These are phyloP conservation scores for Quercus bicolor DNA, from an alignment of 306 rosid genomes.

Conservation along the genomic window DNA sequence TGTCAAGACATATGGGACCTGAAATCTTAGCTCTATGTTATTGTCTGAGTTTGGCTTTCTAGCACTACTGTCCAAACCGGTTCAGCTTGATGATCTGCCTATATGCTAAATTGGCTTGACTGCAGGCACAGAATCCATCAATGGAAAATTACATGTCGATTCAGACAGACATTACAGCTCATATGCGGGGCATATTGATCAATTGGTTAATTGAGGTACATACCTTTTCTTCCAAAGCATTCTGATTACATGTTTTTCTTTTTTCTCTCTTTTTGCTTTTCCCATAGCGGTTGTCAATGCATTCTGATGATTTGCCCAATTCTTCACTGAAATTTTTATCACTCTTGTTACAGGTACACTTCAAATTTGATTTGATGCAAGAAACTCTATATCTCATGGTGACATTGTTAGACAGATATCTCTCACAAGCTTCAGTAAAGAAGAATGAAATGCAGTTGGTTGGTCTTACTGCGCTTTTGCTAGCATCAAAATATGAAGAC, in stretches of 20 bases:
- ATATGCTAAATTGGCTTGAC: constrained; percentile 16
- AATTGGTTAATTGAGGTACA: constrained; percentile 89
- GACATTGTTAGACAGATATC: constrained; percentile 73
- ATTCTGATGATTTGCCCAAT: constrained; percentile 11
- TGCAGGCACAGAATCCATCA: constrained; percentile 59
- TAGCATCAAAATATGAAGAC: constrained; percentile 92
- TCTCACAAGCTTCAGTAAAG: constrained; percentile 57
- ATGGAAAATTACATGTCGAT: constrained; percentile 58
- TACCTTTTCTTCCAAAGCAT: constrained; percentile 12
- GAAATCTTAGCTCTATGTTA: background rate
- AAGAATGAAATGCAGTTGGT: constrained; percentile 82
- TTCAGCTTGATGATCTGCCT: constrained; percentile 4
- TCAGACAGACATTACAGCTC: constrained; percentile 67
- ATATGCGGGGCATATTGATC: constrained; percentile 80
- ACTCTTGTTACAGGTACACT: constrained; percentile 64
- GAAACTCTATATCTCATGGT: constrained; percentile 80
- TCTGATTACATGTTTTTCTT: constrained; percentile 2
- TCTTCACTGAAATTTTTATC: constrained; percentile 17
- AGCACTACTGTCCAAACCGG: background rate
- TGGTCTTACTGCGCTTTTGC: constrained; percentile 83
- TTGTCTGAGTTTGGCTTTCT: background rate
- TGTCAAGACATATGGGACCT: background rate
- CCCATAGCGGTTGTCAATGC: background rate
- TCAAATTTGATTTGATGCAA: constrained; percentile 83
- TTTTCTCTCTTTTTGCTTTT: background rate